Conservation (phyloP, 129 eudicot genomes). For the Chrysanthemum makinoi region DNA sequence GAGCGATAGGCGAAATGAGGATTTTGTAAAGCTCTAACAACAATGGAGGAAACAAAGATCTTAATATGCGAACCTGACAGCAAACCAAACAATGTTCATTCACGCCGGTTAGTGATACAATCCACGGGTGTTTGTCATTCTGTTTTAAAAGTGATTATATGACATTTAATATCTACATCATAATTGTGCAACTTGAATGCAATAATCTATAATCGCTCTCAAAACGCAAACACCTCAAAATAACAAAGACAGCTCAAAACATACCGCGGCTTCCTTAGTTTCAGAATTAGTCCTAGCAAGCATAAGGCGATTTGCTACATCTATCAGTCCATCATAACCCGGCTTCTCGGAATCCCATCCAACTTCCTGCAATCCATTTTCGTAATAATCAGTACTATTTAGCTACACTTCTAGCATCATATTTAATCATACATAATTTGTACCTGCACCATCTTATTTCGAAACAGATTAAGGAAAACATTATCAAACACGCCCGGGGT, state of each 20-base stretch:
- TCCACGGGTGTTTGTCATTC: no score
- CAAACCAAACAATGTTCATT: background rate
- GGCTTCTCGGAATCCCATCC: slow-evolving; percentile 94
- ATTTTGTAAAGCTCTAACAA: slow-evolving; percentile 72
- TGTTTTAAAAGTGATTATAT: no score
- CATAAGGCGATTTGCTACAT: slow-evolving; percentile 82
- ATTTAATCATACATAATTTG: background rate
- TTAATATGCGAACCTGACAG: slow-evolving; percentile 68
- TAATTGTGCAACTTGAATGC: no score
- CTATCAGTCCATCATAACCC: slow-evolving; percentile 92
- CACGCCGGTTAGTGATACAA: background rate
- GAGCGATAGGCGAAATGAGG: slow-evolving; percentile 76
- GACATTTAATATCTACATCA: no score
- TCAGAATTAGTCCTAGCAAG: slow-evolving; percentile 67
- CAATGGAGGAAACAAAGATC: slow-evolving; percentile 73
- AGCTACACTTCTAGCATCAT: no score
- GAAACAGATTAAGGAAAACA: slow-evolving; percentile 61
- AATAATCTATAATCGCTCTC: background rate
- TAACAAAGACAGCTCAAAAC: background rate
- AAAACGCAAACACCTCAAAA: background rate
- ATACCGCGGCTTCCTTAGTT: slow-evolving; percentile 80
- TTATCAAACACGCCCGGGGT: slow-evolving; percentile 59
- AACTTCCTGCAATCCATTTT: slow-evolving; percentile 53
- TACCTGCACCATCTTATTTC: slow-evolving; percentile 84
- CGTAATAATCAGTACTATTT: no score